Percentiles rank a stretch among this genome's conserved stretches.
Evolutionary conservation across 495 filamentous ascomycete species (phyloP).

Genomic region (Jackrogersella minutella): DNA sequence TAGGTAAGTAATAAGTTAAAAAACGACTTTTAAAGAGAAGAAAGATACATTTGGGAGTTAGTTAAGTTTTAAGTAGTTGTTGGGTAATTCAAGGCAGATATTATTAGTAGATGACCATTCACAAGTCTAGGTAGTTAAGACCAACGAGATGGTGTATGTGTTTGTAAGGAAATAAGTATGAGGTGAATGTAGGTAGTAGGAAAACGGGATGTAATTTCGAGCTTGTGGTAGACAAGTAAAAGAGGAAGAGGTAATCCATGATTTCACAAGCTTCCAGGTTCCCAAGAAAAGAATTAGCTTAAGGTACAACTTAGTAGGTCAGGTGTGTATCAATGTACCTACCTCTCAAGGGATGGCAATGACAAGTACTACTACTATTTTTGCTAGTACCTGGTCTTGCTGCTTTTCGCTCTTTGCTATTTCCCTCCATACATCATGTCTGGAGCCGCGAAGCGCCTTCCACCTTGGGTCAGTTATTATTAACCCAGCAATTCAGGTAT

Average conservation of each 20-base stretch:
- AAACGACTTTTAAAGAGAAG: conserved; percentile 15
- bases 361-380: conserved; percentile 23
- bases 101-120: background rate
- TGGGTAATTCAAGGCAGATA: conserved; percentile 18
- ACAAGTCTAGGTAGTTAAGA: background rate
- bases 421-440: background rate
- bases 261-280: conserved; percentile 36
- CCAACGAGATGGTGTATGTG: conserved; percentile 11
- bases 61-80: conserved; percentile 9
- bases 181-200: conserved; percentile 1
- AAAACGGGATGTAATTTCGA: conserved; percentile 18
- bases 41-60: background rate
- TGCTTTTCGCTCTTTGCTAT: background rate
- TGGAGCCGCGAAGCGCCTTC: conserved; percentile 38
- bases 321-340: conserved; percentile 26
- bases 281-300: conserved; percentile 16
- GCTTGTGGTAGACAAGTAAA: conserved; percentile 19
- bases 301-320: conserved; percentile 5
- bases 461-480: conserved; percentile 25
- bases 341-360: conserved; percentile 28
- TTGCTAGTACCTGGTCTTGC: conserved; percentile 3
- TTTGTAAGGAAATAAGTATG: conserved; percentile 24
- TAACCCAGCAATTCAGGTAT: background rate
- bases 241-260: conserved; percentile 12
- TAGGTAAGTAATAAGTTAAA: too few species aligned